Base-by-base conservation (phyloP, 495 filamentous ascomycete species). In the Aspergillus olivimuriae region DNA sequence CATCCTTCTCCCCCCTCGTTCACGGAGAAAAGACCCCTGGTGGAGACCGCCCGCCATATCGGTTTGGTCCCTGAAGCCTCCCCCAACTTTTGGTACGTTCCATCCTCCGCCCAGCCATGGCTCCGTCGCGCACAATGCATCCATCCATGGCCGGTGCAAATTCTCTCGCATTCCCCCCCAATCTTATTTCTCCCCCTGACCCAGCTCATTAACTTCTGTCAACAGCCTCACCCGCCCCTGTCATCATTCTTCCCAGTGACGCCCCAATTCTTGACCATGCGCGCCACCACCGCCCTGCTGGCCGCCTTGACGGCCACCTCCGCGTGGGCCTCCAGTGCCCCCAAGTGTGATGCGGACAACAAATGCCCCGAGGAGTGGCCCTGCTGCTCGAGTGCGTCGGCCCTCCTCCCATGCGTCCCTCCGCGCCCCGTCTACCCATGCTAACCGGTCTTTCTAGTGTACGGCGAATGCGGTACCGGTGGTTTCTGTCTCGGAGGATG, bases 401-500 rank as follows among this genome's bases (percentile, higher is more conserved):
- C 31, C 48, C 33, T 37, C 26, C 15, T 14, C 4, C 18, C 32
- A 44, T 47, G 4, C 11, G 33, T 10, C 4, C 12, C 24, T 19
- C 11, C 2, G 1, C 11, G 12, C 11, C 16, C 28, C 15, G 14
- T 30, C 8, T 34, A 5, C 17, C 48, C 26, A 17, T n/a, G n/a
- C 26, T 51, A 16, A 53, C 26, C 1, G 11, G 19, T 39, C 22
- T 34, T 23, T 19, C 37, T 55, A 97, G 91, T 90, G 66, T 98
- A 98, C 67, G 87, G 87, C 49, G 76, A 92, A 69, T 98, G 92
- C 58, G 82, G 90, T 70, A 83, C 87, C 32, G 92, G 92, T 54
- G 92, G 89, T 38, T 97, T 85, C 75, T 98, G 92, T 54, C 81
- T 98, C 17, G 94, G 94, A 43, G 92, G 92, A 46, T 98, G 92